Conservation (phyloP, 163 green algal species). For the Chloroidium sp. region DNA sequence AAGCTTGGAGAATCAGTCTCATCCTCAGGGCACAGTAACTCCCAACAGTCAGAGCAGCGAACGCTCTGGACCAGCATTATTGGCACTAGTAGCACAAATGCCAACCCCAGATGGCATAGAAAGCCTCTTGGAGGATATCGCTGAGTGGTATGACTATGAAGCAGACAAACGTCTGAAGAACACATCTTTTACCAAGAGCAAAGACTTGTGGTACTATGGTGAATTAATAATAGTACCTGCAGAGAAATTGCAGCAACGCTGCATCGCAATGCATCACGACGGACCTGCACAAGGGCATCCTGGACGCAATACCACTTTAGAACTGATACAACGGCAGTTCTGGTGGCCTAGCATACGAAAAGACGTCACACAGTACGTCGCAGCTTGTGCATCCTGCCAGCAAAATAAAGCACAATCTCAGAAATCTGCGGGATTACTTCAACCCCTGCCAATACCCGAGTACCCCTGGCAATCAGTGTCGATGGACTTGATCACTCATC, state of each 20-base stretch:
- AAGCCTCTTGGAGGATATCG: too few species aligned
- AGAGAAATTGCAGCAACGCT: not conserved
- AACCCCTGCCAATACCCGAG: slow-evolving; percentile 20
- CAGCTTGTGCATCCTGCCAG: slow-evolving; percentile 20
- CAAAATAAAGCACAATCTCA: slow-evolving; percentile 12
- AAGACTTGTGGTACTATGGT: slow-evolving; percentile 6
- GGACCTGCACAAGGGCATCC: slow-evolving; percentile 7
- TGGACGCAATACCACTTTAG: slow-evolving; percentile 1
- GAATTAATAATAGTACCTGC: slow-evolving; percentile 2
- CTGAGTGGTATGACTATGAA: too few species aligned
- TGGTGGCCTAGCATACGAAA: slow-evolving; percentile 35
- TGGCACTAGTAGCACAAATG: too few species aligned
- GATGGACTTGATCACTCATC: slow-evolving; percentile 24
- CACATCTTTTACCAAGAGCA: not conserved
- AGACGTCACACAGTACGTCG: slow-evolving; percentile 14
- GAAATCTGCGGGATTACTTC: slow-evolving; percentile 7
- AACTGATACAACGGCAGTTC: slow-evolving; percentile 12
- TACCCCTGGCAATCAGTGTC: slow-evolving; percentile 15
- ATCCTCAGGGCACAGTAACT: not conserved
- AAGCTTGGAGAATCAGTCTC: not conserved
- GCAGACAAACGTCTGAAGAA: too few species aligned
- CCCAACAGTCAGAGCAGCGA: not conserved
- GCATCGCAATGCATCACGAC: slow-evolving; percentile 6
- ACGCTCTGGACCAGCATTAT: too few species aligned
- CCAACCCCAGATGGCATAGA: too few species aligned